Evolutionary conservation across 2,329 filamentous ascomycete genomes (phyloP).

Genomic region (Cladosporium sphaerospermum): DNA sequence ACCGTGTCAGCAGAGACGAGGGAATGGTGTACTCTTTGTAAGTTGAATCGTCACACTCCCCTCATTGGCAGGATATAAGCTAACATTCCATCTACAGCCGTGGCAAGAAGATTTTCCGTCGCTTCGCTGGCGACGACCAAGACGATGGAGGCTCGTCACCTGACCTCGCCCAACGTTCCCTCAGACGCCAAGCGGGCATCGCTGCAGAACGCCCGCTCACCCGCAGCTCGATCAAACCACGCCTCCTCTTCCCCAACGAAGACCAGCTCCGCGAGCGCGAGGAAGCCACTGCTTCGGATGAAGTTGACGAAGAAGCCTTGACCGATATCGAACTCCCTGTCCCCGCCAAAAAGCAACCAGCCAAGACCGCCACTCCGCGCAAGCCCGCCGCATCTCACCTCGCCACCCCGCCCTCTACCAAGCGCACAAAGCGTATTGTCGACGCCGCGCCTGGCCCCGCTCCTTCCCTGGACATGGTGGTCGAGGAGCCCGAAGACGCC

Average conservation of each 20-base stretch:
- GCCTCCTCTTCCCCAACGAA: constrained; percentile 60
- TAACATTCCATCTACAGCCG: constrained; percentile 48
- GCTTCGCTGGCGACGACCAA: constrained; percentile 46
- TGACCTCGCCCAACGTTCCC: constrained; percentile 19
- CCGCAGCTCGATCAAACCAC: constrained; percentile 64
- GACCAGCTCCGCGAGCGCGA: constrained; percentile 40
- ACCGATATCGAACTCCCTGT: constrained; percentile 41
- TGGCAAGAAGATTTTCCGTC: constrained; percentile 71
- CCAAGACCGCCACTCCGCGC: constrained; percentile 21
- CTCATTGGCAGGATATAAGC: constrained; percentile 21
- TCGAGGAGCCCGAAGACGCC: constrained; percentile 13
- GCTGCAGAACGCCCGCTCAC: constrained; percentile 49
- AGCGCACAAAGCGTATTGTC: constrained; percentile 53
- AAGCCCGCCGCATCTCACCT: constrained; percentile 35
- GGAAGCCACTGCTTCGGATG: constrained; percentile 23
- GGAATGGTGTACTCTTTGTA: constrained; percentile 74
- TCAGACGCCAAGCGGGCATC: constrained; percentile 34
- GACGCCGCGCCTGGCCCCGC: constrained; percentile 36
- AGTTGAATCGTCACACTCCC: constrained; percentile 36
- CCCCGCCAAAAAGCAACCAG: background rate
- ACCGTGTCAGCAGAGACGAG: constrained; percentile 59
- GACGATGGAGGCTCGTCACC: constrained; percentile 19
- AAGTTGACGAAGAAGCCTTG: constrained; percentile 31
- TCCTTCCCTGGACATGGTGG: background rate
- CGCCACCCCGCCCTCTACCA: constrained; percentile 57